Evolutionary conservation across 306 rosid genomes (phyloP), one percentile per base, ranked within the genome.

Genomic region (Luffa acutangula): DNA sequence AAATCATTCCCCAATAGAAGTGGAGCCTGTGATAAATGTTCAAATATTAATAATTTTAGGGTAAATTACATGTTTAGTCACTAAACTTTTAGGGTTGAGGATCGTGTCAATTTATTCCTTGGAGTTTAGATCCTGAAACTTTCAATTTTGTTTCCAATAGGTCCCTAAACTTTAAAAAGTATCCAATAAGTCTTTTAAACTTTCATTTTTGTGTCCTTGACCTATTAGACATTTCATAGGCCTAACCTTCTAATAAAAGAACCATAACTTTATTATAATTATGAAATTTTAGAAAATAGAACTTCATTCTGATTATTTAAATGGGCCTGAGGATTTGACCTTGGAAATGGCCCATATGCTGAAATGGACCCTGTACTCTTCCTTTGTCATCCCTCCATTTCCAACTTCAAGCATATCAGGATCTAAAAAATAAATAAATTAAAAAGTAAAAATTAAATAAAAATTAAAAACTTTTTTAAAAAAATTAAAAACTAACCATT

Each of bases 341-440:
- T 94, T 94, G 73, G 98, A 94, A 84, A 94, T 84, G 52, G 97
- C 94, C 98, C 97, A 92, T 64, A 94, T 58, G 86, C 97, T 94
- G 84, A 94, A 94, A 84, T 94, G 98, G 77, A 92, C 97, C 78
- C 86, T 83, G 79, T 92, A 92, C 86, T 90, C 98, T 78, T 89
- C 78, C 65, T 81, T 89, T 9, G 87, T 90, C 98, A 92, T 94
- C 53, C 98, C 93, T 84, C 98, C 98, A 76, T 94, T 94, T 75
- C 98, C 97, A 70, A 92, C 94, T 79, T 94, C 97, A 64, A 94
- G 97, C 98, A 92, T 94, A 80, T 94, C 98, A 20, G 97, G 98
- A 85, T 94, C 97, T 94, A 89, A 76, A 63, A 13, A 78, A 46
- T 2, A 62, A 13, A 63, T 43, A 17, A 39, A 14, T 65, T 3